A percentile compares a stretch with the other conserved stretches of the same genome.
phyloP scores from a whole-genome alignment of 495 filamentous ascomycete species.

The Talaromyces thailandensis region DNA sequence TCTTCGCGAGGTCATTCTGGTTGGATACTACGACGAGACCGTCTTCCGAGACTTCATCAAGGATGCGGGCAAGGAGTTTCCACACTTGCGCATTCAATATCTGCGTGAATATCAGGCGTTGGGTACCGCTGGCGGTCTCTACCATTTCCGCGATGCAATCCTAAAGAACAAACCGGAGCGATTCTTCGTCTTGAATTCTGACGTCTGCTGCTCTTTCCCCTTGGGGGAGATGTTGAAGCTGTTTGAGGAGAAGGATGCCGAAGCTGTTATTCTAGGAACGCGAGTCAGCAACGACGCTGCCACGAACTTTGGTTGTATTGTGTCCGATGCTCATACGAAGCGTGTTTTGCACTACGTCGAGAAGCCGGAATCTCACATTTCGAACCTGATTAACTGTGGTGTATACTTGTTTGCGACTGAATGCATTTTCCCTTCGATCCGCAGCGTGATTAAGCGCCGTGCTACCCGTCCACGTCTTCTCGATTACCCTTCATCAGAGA shows the following conservation, averaged over 20 bases:
- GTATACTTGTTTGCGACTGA: constrained; percentile 97
- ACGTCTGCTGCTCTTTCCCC: constrained; percentile 99
- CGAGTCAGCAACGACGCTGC: constrained; percentile 87
- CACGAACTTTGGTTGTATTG: constrained; percentile 95
- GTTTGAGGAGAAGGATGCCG: constrained; percentile 91
- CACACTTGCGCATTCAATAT: constrained; percentile 86
- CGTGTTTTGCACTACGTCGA: constrained; percentile 98
- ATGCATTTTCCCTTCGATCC: constrained; percentile 93
- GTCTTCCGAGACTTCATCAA: constrained; percentile 98
- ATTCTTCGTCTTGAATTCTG: constrained; percentile 95
- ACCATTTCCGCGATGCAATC: constrained; percentile 99
- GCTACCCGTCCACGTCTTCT: constrained; percentile 82
- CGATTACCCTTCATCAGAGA: constrained; percentile 91
- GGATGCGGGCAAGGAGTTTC: constrained; percentile 73
- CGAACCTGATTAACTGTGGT: constrained; percentile 98
- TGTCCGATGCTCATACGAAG: constrained; percentile 89
- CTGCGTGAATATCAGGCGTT: constrained; percentile 96
- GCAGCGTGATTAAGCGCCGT: constrained; percentile 91
- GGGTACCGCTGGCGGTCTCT: constrained; percentile 91
- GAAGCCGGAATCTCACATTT: constrained; percentile 97
- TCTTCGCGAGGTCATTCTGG: constrained; percentile 92
- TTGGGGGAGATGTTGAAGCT: constrained; percentile 89
- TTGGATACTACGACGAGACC: constrained; percentile 97
- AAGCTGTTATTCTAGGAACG: constrained; percentile 95
- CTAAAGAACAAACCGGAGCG: constrained; percentile 91